Evolutionary conservation across 2,329 filamentous ascomycete species (phyloP).

Genomic region (Mycosphaerella sp.): DNA sequence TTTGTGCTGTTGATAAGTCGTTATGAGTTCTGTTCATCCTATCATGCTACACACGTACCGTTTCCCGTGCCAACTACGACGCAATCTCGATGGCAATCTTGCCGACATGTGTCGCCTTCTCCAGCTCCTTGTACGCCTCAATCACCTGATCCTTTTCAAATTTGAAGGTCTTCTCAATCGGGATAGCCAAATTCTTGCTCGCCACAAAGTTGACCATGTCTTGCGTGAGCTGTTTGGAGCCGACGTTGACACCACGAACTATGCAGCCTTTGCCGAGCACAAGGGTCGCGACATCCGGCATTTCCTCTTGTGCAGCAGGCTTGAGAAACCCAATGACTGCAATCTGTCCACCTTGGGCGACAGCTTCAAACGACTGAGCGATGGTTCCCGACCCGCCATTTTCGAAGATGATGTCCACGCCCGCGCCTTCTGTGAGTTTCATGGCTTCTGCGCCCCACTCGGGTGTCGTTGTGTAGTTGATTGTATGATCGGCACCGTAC

Average conservation of each 20-base stretch:
- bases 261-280: constrained; percentile 13
- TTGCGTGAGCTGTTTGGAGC: constrained; percentile 41
- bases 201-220: constrained; percentile 37
- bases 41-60: background rate
- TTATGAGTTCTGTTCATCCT: background rate
- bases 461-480: constrained; percentile 54
- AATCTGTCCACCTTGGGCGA: constrained; percentile 31
- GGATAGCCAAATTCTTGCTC: constrained; percentile 29
- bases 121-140: constrained; percentile 30
- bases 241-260: constrained; percentile 19
- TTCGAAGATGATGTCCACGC: constrained; percentile 45
- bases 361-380: constrained; percentile 10
- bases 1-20: too few species aligned
- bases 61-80: background rate
- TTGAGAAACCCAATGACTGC: constrained; percentile 15
- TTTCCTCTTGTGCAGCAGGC: constrained; percentile 12
- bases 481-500: constrained; percentile 48
- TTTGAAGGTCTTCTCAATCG: constrained; percentile 36
- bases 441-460: constrained; percentile 54
- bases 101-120: constrained; percentile 31
- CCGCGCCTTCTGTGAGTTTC: constrained; percentile 36
- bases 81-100: constrained; percentile 24
- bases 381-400: constrained; percentile 35
- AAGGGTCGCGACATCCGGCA: constrained; percentile 13
- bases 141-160: constrained; percentile 30